Percentiles rank a stretch among this genome's conserved stretches.
These are phyloP conservation scores for Schwanniomyces yamadae DNA, from an alignment of 805 yeast species.

Conservation along the genomic window DNA sequence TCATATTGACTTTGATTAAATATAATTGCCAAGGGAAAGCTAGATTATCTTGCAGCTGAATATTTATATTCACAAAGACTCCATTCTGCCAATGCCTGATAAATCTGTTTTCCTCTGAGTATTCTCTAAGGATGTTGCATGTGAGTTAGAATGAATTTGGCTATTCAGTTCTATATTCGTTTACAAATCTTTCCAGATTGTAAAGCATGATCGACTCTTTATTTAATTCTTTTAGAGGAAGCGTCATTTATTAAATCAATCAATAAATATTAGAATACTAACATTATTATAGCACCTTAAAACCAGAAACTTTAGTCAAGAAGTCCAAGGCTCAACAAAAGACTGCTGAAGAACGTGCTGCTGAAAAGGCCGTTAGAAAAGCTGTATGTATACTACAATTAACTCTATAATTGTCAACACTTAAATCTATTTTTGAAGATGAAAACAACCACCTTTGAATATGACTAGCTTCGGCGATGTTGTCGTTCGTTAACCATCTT, in stretches of 20 bases:
- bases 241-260: constrained; percentile 2
- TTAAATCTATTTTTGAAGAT: constrained; percentile 44
- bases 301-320: constrained; percentile 87
- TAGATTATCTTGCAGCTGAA: constrained; percentile 42
- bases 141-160: constrained; percentile 39
- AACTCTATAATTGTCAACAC: constrained; percentile 1
- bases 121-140: constrained; percentile 15
- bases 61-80: constrained; percentile 21
- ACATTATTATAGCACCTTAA: constrained; percentile 41
- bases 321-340: constrained; percentile 77
- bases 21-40: constrained; percentile 33
- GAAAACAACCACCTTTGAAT: constrained; percentile 45
- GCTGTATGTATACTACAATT: constrained; percentile 67
- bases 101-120: constrained; percentile 45
- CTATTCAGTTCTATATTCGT: constrained; percentile 34
- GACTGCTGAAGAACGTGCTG: constrained; percentile 74
- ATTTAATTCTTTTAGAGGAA: constrained; percentile 11
- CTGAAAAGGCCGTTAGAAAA: constrained; percentile 74
- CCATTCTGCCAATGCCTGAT: constrained; percentile 42
- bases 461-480: constrained; percentile 71
- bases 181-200: constrained; percentile 22
- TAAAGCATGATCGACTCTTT: constrained; percentile 7
- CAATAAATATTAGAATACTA: constrained; percentile 19
- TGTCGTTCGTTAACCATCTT: constrained; percentile 82
- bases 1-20: constrained; percentile 1